phyloP scores from a whole-genome alignment of 257 asterid genomes.

The Solanum infundibuliforme region DNA sequence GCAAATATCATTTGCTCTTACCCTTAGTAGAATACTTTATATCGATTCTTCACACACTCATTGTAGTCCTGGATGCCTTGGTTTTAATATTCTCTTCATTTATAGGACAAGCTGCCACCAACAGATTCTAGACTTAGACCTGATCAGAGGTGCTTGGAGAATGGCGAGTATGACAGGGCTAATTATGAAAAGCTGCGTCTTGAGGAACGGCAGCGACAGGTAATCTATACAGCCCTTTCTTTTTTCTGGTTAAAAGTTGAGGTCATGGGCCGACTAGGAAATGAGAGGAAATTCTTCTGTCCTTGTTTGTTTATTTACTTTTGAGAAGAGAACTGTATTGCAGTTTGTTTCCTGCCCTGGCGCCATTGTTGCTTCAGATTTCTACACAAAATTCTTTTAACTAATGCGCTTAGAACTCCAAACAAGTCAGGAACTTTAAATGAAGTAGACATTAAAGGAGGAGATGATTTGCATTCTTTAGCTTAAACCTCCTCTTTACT shows the following conservation, averaged over 20 bases:
- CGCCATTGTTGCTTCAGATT: background rate
- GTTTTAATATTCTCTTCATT: background rate
- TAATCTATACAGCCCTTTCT: conserved; percentile 1
- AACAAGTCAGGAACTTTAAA: background rate
- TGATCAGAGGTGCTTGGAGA: conserved; percentile 90
- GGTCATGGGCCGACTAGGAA: background rate
- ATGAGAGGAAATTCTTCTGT: background rate
- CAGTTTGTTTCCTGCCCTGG: background rate
- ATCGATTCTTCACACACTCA: background rate
- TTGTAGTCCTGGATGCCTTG: background rate
- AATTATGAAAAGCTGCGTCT: conserved; percentile 71
- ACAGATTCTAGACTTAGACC: conserved; percentile 97
- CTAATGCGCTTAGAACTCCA: background rate
- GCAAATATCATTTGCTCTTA: background rate
- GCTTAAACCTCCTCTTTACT: background rate
- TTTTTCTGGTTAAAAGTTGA: background rate
- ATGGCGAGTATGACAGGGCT: conserved; percentile 79
- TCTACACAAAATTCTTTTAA: background rate
- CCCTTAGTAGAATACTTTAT: background rate
- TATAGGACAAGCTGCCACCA: conserved; percentile 88
- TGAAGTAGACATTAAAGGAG: background rate
- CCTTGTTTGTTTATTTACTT: conserved; percentile 1
- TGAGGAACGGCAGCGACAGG: conserved; percentile 96
- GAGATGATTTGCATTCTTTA: background rate
- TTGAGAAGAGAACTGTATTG: background rate